A percentile compares a stretch with the other conserved stretches of the same genome.
Evolutionary conservation across 805 yeast species (phyloP).

Genomic region (Torulaspora gathmanii): DNA sequence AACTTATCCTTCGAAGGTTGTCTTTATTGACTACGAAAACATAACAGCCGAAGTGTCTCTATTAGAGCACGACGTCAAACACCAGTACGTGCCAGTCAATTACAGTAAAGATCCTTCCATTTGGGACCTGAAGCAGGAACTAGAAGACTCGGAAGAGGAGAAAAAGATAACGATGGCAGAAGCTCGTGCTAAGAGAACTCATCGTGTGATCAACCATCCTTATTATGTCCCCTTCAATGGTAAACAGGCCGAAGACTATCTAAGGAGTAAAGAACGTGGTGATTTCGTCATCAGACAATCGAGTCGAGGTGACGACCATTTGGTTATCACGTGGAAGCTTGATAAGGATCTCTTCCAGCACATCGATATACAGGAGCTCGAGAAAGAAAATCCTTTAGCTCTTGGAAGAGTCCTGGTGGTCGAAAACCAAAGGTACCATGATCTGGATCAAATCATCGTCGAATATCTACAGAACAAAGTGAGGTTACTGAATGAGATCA

Average conservation of each 20-base stretch:
- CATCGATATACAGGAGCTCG: conserved; percentile 74
- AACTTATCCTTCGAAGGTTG: conserved; percentile 79
- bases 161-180: conserved; percentile 49
- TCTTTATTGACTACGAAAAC: conserved; percentile 63
- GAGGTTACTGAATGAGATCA: conserved; percentile 76
- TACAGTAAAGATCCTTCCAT: conserved; percentile 51
- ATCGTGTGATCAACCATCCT: conserved; percentile 84
- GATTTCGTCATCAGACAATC: conserved; percentile 94
- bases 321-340: conserved; percentile 95
- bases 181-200: conserved; percentile 59
- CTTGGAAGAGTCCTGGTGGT: conserved; percentile 58
- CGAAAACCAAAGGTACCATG: conserved; percentile 68
- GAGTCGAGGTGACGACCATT: conserved; percentile 78
- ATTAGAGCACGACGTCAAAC: conserved; percentile 57
- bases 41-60: conserved; percentile 73
- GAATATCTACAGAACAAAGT: conserved; percentile 82
- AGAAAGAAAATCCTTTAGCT: conserved; percentile 56
- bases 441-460: conserved; percentile 88
- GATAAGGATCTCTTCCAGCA: conserved; percentile 89
- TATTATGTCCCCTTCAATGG: conserved; percentile 78
- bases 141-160: conserved; percentile 56
- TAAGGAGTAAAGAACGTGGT: conserved; percentile 86
- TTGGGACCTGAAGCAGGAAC: conserved; percentile 80
- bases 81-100: conserved; percentile 40
- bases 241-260: conserved; percentile 85